phyloP scores from a whole-genome alignment of 306 rosid genomes.

The Aeschynomene evenia region DNA sequence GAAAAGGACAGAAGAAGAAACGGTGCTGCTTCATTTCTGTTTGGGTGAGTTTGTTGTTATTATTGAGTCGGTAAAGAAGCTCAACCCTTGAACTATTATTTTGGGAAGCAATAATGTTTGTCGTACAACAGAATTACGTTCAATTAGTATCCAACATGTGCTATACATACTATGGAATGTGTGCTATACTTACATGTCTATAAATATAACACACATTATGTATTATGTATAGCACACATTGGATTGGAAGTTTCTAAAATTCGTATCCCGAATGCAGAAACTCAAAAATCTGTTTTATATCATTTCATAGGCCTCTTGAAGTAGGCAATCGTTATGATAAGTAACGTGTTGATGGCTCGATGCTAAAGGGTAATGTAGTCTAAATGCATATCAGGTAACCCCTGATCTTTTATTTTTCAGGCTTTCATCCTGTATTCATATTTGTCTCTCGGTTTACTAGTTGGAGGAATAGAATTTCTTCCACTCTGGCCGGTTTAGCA shows the following conservation, averaged over 20 bases:
- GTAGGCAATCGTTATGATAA: not conserved
- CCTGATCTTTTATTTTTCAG: slow-evolving; percentile 38
- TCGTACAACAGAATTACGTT: no score
- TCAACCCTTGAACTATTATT: no score
- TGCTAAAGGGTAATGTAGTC: not conserved
- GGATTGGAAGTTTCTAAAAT: not conserved
- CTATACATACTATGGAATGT: no score
- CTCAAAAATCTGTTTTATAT: not conserved
- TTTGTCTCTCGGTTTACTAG: slow-evolving; percentile 45
- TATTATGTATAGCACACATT: no score
- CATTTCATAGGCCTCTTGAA: not conserved
- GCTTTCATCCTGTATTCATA: slow-evolving; percentile 49
- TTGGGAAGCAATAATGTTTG: no score
- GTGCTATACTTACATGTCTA: no score
- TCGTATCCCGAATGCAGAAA: not conserved
- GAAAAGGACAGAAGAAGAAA: no score
- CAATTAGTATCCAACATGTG: no score
- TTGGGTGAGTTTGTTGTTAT: no score
- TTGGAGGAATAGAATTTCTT: slow-evolving; percentile 52
- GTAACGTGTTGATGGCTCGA: no score
- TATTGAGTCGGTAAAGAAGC: not conserved
- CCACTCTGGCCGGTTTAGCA: slow-evolving; percentile 96
- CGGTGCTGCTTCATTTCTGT: no score
- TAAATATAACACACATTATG: no score
- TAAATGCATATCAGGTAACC: slow-evolving; percentile 1